Percentiles rank a stretch among this genome's conserved stretches.
Conservation (phyloP, 2,329 filamentous ascomycete species). For the Penicillium sp. region DNA sequence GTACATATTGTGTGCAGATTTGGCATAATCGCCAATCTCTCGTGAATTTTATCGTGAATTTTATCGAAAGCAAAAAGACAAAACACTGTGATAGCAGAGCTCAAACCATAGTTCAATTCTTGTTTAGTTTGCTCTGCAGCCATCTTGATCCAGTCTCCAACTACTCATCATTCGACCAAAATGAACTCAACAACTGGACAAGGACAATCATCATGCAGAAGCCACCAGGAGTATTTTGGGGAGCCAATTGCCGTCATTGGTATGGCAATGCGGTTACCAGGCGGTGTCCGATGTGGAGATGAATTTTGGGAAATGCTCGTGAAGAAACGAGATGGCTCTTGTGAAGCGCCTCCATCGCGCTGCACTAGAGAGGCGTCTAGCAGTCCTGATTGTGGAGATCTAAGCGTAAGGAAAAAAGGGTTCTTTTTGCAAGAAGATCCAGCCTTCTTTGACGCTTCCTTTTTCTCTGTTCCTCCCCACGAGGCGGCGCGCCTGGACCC, state of each 20-base stretch:
- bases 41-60: background rate
- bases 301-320: conserved; percentile 25
- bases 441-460: conserved; percentile 22
- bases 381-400: conserved; percentile 15
- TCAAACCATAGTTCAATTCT: background rate
- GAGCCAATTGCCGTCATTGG: conserved; percentile 23
- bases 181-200: conserved; percentile 8
- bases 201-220: conserved; percentile 7
- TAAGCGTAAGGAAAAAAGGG: conserved; percentile 14
- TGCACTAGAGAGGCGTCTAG: conserved; percentile 29
- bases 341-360: conserved; percentile 20
- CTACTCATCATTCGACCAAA: conserved; percentile 2
- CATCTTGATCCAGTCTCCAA: conserved; percentile 6
- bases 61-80: background rate
- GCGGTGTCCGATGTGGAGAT: conserved; percentile 12
- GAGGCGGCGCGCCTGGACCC: conserved; percentile 32
- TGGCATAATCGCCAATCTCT: background rate
- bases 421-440: conserved; percentile 35
- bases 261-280: conserved; percentile 26
- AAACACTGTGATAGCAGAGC: background rate
- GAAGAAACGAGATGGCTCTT: conserved; percentile 18
- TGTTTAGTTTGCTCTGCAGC: background rate
- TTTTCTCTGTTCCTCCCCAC: conserved; percentile 26
- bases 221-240: background rate
- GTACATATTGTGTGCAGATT: conserved; percentile 4